Base-by-base conservation (phyloP, 1,139 yeast genomes). In the Lodderomyces parapsilosis region DNA sequence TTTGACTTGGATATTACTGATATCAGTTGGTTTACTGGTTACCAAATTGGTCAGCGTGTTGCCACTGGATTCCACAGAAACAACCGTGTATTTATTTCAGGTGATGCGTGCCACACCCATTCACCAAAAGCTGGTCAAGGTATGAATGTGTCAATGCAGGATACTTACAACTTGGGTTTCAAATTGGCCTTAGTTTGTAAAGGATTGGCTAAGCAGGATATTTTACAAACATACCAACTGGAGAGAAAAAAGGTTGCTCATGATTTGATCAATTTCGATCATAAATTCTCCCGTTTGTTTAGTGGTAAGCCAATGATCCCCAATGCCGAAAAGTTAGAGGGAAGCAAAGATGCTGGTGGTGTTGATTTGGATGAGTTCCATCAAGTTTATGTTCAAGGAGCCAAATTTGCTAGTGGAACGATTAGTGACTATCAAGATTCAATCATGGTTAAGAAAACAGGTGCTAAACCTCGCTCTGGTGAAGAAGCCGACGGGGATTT, bases 41-140 rank as follows among this genome's bases (percentile, higher is more conserved):
- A 66, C 44, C 66, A 62, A 47, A 65, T 66, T 43, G 69, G 69
- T 13, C 71, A 66, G 48, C 49, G 71, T 39, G 68, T 65, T 15
- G 56, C 68, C 17, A 54, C 58, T 17, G 38, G 47, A 5, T 66
- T 66, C 51, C 28, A 39, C 30, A 46, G 39, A 28, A 28, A 30
- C 50, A 49, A 53, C 39, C 52, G 68, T 13, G 65, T 64, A 15
- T 66, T 66, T 45, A 62, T 66, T 42, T 55, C 63, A 38, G 71
- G 71, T 13, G 71, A 66, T 49, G 71, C 70, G n/a, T 60, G 68
- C 41, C 71, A 65, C 48, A 64, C 70, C 8, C 70, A 65, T 45
- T 63, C 69, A 17, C 71, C 71, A 28, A 65, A 65, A 48, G 71
- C 72, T 31, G 71, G 68, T 31, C 72, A 66, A 48, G 71, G 71